These are phyloP conservation scores for Coriolopsis trogii DNA, from an alignment of 1,284 basidiomycete species.

Conservation along the genomic window DNA sequence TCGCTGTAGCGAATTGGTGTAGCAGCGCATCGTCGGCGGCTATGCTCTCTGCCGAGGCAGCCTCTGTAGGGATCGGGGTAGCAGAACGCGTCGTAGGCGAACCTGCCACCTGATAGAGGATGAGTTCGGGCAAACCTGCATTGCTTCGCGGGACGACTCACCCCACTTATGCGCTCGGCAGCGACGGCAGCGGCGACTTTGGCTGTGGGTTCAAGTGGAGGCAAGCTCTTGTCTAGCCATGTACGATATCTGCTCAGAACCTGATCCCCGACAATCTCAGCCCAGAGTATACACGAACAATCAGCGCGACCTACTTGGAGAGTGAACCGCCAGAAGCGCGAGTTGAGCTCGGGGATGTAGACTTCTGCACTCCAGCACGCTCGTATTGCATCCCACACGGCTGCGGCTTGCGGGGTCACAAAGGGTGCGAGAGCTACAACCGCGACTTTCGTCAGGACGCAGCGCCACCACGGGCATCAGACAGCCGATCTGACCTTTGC, in stretches of 20 bases:
- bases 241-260: conserved; percentile 77
- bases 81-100: conserved; percentile 44
- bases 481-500: conserved; percentile 38
- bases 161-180: conserved; percentile 38
- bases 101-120: conserved; percentile 1
- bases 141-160: background rate
- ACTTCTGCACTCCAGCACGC: conserved; percentile 86
- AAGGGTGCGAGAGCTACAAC: conserved; percentile 41
- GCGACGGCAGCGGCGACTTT: conserved; percentile 36
- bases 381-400: conserved; percentile 73
- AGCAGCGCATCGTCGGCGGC: conserved; percentile 64
- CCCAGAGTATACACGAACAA: background rate
- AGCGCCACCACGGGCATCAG: background rate
- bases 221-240: conserved; percentile 64
- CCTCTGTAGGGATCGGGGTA: conserved; percentile 55
- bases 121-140: background rate
- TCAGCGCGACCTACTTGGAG: conserved; percentile 65
- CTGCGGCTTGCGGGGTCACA: conserved; percentile 63
- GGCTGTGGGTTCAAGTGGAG: conserved; percentile 39
- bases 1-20: conserved; percentile 61
- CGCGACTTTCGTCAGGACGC: background rate
- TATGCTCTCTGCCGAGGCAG: conserved; percentile 52
- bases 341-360: conserved; percentile 78
- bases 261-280: conserved; percentile 38
- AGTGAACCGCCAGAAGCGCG: conserved; percentile 87